Evolutionary conservation across 352 stramenopile species (phyloP), one percentile per base, ranked within the genome.

Genomic region (Elongisporangium prolatum): DNA sequence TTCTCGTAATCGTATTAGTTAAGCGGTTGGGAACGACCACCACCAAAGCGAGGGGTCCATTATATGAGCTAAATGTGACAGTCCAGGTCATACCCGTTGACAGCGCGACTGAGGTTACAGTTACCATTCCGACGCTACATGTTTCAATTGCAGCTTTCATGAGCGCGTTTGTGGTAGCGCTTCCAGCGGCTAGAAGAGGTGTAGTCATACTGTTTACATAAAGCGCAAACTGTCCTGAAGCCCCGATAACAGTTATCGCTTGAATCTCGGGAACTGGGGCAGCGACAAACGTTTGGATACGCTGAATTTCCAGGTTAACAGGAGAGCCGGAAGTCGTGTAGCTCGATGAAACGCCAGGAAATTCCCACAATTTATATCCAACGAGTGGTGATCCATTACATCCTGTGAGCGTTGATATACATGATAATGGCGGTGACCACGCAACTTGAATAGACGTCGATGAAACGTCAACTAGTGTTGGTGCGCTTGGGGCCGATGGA

Each of bases 311-410:
- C 13, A 77, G 69, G 48, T 82, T 78, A 1, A 93, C 83, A 6
- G 91, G 80, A 52, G 79, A 83, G 3, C 83, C 85, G 20, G 90
- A 96, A 20, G 77, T 75, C n/a, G 86, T 83, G 53, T 86, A 89
- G 16, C 75, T 77, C 8, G 79, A 74, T 21, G 81, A 84, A 21
- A 92, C 83, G 0, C 85, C 85, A 21, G 76, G 61, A 57, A 98
- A 99, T 58, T 96, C 74, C 81, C 97, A 99, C 13, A 99, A 50
- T 49, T 91, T 92, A 78, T 98, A 98, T 0, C 92, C 94, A 7
- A 96, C 89, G 16, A 93, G 47, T 3, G 87, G 82, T 0, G 84
- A 85, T 0, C 86, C 86, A 57, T 85, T 93, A 57, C 84, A 95
- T 0, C 80, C 79, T 21, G 85, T 89, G 8, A 89, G 63, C 13